These are phyloP conservation scores for Angophora floribunda DNA, from an alignment of 345 rosid species.

Conservation along the genomic window DNA sequence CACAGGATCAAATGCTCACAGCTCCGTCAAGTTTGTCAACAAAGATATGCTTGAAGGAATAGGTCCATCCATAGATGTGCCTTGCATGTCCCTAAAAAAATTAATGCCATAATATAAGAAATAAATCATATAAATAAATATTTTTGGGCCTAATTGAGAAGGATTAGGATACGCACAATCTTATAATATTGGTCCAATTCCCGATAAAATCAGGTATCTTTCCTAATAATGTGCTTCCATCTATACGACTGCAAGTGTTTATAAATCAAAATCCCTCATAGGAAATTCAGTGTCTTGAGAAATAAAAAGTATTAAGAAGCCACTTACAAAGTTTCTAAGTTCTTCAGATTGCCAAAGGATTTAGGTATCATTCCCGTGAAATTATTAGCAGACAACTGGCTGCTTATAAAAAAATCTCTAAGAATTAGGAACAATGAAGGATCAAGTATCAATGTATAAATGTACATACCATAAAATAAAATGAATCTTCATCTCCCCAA, in stretches of 20 bases:
- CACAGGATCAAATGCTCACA: slow-evolving; percentile 33
- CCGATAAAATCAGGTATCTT: slow-evolving; percentile 76
- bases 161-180: slow-evolving; percentile 39
- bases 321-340: slow-evolving; percentile 69
- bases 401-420: slow-evolving; percentile 2
- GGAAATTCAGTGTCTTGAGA: neutral
- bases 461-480: neutral
- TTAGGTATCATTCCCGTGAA: slow-evolving; percentile 64
- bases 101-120: neutral
- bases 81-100: slow-evolving; percentile 61
- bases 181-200: slow-evolving; percentile 53
- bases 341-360: slow-evolving; percentile 51
- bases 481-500: neutral
- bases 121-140: neutral
- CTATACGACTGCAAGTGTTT: slow-evolving; percentile 52
- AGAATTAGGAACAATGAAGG: neutral
- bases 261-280: neutral
- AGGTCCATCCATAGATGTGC: slow-evolving; percentile 22
- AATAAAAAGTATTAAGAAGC: neutral
- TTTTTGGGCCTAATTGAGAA: neutral
- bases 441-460: neutral
- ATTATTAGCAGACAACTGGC: slow-evolving; percentile 66
- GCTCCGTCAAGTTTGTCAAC: slow-evolving; percentile 27
- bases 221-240: slow-evolving; percentile 66
- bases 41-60: slow-evolving; percentile 43